Evolutionary conservation across 83 land plant genomes (phyloP).

Genomic region (Thuja plicata): DNA sequence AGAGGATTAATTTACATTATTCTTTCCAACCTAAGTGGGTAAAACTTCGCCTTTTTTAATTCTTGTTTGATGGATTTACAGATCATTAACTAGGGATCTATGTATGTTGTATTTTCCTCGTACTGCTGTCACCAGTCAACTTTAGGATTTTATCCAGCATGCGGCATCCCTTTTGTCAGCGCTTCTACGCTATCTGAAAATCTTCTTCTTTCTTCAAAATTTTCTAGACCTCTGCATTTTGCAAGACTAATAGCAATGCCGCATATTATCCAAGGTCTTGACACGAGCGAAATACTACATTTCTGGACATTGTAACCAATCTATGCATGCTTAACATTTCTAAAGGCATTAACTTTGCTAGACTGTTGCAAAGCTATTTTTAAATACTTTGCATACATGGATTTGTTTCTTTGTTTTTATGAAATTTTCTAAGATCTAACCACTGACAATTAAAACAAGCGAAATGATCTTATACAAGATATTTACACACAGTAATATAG

Average conservation of each 20-base stretch:
- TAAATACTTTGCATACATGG: not conserved
- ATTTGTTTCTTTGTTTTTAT: not conserved
- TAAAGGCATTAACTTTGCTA: not conserved
- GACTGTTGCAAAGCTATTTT: not conserved
- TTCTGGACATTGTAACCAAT: not conserved
- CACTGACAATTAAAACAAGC: not conserved
- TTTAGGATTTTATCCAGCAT: not conserved
- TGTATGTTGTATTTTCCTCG: not conserved
- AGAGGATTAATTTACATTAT: not conserved
- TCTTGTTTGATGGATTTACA: not conserved
- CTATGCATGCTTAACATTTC: not conserved
- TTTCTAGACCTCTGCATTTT: not conserved
- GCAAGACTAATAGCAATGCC: not conserved
- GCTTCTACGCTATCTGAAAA: not conserved
- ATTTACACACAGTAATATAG: not conserved
- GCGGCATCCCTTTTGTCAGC: not conserved
- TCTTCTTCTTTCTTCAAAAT: not conserved
- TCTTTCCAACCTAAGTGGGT: not conserved
- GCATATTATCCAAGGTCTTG: not conserved
- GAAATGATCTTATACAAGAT: not conserved
- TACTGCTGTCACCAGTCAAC: not conserved
- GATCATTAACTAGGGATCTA: not conserved
- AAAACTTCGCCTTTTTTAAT: not conserved
- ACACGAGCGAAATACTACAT: not conserved
- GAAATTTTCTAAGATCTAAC: not conserved